Conservation (phyloP, 1,284 basidiomycete genomes). For the Leucocoprinus gongylophorus region DNA sequence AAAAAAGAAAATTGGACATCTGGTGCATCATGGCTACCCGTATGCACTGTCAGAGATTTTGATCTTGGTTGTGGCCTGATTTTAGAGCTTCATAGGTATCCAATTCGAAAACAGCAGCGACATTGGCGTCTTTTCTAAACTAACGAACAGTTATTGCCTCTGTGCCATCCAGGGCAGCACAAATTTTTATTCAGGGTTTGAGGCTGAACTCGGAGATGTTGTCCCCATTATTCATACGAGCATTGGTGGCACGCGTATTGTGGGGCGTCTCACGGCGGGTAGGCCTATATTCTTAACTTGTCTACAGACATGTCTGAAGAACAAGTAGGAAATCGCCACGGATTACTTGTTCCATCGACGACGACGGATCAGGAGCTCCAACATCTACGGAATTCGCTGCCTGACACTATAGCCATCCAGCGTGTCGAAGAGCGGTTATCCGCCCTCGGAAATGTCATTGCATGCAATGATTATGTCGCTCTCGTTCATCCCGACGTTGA, state of each 20-base stretch:
- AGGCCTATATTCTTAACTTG: slow-evolving; percentile 14
- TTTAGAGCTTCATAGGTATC: slow-evolving; percentile 48
- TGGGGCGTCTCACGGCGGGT: slow-evolving; percentile 93
- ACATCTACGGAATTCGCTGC: slow-evolving; percentile 95
- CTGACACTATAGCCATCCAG: slow-evolving; percentile 88
- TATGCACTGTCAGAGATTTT: slow-evolving; percentile 29
- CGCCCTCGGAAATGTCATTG: slow-evolving; percentile 97
- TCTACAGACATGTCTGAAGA: neutral
- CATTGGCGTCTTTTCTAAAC: slow-evolving; percentile 90
- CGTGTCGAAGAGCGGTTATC: slow-evolving; percentile 95
- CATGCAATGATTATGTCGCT: slow-evolving; percentile 97
- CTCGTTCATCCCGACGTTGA: slow-evolving; percentile 97
- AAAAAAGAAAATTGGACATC: slow-evolving; percentile 1
- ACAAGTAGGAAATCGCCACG: slow-evolving; percentile 79
- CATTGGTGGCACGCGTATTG: slow-evolving; percentile 92
- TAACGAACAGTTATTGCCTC: slow-evolving; percentile 95
- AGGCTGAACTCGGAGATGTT: slow-evolving; percentile 89
- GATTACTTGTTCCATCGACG: slow-evolving; percentile 90
- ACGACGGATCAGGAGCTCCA: slow-evolving; percentile 99
- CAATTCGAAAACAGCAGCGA: slow-evolving; percentile 98
- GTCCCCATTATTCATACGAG: slow-evolving; percentile 96
- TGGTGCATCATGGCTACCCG: slow-evolving; percentile 55
- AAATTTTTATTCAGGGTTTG: slow-evolving; percentile 98
- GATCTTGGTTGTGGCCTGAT: neutral
- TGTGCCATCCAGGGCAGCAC: slow-evolving; percentile 90